Conservation (phyloP, 768 basidiomycete species). For the Lyophyllum semitale region DNA sequence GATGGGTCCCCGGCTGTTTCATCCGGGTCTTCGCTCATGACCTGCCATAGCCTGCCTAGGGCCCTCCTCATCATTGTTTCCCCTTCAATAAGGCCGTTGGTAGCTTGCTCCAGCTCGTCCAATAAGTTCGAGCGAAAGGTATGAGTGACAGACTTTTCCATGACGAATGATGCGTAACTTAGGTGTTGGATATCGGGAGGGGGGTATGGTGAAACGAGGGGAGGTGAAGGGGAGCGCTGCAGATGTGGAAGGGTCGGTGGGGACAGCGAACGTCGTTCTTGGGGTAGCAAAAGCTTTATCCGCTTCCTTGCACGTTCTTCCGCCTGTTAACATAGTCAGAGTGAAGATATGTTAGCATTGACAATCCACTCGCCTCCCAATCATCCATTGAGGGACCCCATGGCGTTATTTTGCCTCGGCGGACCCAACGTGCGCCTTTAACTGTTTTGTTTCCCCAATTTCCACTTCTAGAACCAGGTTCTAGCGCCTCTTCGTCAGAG, state of each 20-base stretch:
- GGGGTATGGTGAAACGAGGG: slow-evolving; percentile 75
- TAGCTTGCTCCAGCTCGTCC: slow-evolving; percentile 80
- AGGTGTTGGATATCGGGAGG: slow-evolving; percentile 67
- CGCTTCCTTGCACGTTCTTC: slow-evolving; percentile 86
- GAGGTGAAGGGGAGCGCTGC: slow-evolving; percentile 73
- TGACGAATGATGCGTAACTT: slow-evolving; percentile 80
- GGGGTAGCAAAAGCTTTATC: slow-evolving; percentile 66
- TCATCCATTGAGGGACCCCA: slow-evolving; percentile 88
- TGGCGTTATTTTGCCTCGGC: slow-evolving; percentile 76
- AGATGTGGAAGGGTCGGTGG: slow-evolving; percentile 77
- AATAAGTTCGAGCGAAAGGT: slow-evolving; percentile 79
- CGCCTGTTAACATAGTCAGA: slow-evolving; percentile 44
- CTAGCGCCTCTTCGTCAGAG: slow-evolving; percentile 60
- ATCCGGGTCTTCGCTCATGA: slow-evolving; percentile 71
- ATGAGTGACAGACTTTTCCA: slow-evolving; percentile 83
- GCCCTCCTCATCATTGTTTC: slow-evolving; percentile 74
- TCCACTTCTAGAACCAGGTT: slow-evolving; percentile 51
- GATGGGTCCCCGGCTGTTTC: slow-evolving; percentile 34
- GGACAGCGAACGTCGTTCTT: slow-evolving; percentile 64
- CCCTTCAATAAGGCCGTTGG: slow-evolving; percentile 83
- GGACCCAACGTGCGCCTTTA: slow-evolving; percentile 80
- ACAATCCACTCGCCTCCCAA: slow-evolving; percentile 65
- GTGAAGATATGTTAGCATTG: slow-evolving; percentile 1
- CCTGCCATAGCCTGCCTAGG: slow-evolving; percentile 80
- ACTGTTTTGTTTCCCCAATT: slow-evolving; percentile 86